phyloP scores from a whole-genome alignment of 495 filamentous ascomycete species.

The Hamigera avellanea region DNA sequence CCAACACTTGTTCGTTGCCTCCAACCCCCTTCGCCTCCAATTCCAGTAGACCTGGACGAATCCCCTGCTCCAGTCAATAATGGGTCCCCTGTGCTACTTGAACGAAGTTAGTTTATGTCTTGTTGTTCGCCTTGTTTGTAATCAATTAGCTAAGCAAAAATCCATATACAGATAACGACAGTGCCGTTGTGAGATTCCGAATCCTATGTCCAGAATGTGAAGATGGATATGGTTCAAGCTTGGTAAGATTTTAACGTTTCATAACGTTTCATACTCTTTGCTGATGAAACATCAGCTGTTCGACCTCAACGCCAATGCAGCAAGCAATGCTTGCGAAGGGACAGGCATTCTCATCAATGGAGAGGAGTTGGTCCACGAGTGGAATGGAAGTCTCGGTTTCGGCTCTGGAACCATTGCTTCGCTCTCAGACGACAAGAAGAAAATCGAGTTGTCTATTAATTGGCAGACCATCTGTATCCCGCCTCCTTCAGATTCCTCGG shows the following conservation, averaged over 20 bases:
- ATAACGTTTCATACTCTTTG: background rate
- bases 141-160: too few relatives aligned
- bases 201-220: constrained; percentile 7
- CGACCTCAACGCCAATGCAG: constrained; percentile 13
- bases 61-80: background rate
- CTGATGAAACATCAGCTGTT: constrained; percentile 11
- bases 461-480: constrained; percentile 37
- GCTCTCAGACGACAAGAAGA: constrained; percentile 13
- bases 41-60: background rate
- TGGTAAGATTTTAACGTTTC: constrained; percentile 3
- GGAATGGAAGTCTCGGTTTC: constrained; percentile 21
- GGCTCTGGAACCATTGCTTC: constrained; percentile 17
- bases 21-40: background rate
- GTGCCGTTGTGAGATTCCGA: constrained; percentile 8
- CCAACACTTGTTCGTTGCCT: background rate
- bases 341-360: constrained; percentile 25
- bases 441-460: constrained; percentile 14
- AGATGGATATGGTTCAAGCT: constrained; percentile 4
- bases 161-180: constrained; percentile 9
- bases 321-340: constrained; percentile 19
- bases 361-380: constrained; percentile 15
- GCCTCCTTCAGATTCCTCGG: constrained; percentile 12
- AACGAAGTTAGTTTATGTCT: constrained; percentile 6
- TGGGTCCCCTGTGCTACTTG: background rate
- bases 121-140: background rate